Evolutionary conservation across 208 protist species (phyloP).

Genomic region (Angomonas deanei): DNA sequence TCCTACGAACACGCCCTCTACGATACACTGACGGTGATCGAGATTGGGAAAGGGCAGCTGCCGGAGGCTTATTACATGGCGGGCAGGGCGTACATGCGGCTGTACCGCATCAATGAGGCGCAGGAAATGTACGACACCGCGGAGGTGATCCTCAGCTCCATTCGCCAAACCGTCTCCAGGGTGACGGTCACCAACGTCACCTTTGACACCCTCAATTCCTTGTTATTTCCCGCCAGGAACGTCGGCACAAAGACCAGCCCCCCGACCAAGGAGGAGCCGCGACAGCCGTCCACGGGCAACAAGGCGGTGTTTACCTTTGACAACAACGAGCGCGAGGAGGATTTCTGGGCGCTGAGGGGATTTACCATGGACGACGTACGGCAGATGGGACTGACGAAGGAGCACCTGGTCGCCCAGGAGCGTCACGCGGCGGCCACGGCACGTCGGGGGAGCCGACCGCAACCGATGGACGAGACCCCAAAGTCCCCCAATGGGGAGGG

Average conservation of each 20-base stretch:
- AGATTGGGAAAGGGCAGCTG: slow-evolving; percentile 39
- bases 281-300: no score
- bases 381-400: not conserved
- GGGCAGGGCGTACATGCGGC: not conserved
- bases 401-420: not conserved
- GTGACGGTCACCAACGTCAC: slow-evolving; percentile 5
- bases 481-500: no score
- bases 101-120: not conserved
- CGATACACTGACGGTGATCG: slow-evolving; percentile 48
- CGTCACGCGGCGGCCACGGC: not conserved
- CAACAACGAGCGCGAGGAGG: slow-evolving; percentile 23
- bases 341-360: slow-evolving; percentile 71
- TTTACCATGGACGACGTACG: slow-evolving; percentile 43
- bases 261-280: not conserved
- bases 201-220: slow-evolving; percentile 1
- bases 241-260: not conserved
- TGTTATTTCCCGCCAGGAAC: not conserved
- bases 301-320: not conserved
- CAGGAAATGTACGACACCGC: not conserved
- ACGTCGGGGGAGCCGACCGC: not conserved
- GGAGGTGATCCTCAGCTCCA: not conserved
- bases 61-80: slow-evolving; percentile 62
- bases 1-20: slow-evolving; percentile 54
- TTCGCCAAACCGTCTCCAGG: not conserved
- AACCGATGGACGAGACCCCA: not conserved